A percentile compares a stretch with the other conserved stretches of the same genome.
phyloP scores from a whole-genome alignment of 306 rosid genomes.

The Cyamopsis tetragonoloba region DNA sequence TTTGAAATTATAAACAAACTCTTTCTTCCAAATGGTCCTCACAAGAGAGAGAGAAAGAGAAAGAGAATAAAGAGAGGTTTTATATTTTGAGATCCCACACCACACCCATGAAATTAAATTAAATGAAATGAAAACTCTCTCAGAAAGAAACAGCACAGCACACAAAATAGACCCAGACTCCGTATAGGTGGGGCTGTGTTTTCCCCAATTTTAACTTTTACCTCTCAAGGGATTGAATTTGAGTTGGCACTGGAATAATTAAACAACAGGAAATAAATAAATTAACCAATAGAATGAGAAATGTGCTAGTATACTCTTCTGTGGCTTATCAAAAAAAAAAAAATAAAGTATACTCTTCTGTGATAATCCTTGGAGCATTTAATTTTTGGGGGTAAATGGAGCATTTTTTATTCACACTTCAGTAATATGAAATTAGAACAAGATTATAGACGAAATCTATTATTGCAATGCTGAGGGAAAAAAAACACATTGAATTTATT shows the following conservation, averaged over 20 bases:
- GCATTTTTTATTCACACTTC: not conserved
- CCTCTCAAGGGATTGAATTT: constrained; percentile 11
- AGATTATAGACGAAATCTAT: not conserved
- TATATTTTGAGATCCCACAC: constrained; percentile 44
- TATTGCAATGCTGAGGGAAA: no score
- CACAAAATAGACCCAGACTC: constrained; percentile 35
- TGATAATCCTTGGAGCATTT: no score
- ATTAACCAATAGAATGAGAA: no score
- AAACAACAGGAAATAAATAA: not conserved
- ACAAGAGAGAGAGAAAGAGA: constrained; percentile 12
- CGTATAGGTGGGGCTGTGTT: constrained; percentile 43
- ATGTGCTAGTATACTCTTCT: no score
- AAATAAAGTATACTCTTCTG: no score
- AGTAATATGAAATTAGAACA: not conserved
- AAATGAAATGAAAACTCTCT: constrained; percentile 39
- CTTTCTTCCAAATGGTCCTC: constrained; percentile 24
- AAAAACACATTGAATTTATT: not conserved
- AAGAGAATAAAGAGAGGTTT: constrained; percentile 27
- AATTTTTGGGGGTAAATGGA: not conserved
- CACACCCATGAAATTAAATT: no score
- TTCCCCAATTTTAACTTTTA: constrained; percentile 29
- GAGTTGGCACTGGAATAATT: constrained; percentile 15
- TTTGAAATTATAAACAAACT: constrained; percentile 55
- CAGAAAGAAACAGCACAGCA: no score
- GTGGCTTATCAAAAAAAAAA: no score